Base-by-base conservation (phyloP, 441 rosid genomes). In the Kokia cookei region DNA sequence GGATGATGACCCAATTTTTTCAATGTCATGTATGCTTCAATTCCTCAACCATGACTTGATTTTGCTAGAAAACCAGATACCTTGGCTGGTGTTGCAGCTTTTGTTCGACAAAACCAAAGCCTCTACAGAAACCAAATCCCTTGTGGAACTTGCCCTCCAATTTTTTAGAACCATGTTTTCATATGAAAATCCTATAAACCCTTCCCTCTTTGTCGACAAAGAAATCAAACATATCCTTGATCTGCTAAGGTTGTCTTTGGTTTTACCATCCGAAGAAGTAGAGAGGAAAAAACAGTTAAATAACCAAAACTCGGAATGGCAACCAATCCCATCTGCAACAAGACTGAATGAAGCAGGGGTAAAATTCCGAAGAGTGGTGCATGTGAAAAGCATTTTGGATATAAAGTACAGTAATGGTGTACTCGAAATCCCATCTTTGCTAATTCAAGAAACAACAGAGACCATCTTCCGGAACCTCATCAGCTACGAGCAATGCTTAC, bases 401-500 rank as follows among this genome's bases (percentile, higher is more conserved):
- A 3, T 57, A 1, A 71, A 42, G 2, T 57, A 12, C 73, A 2
- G 74, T 32, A 59, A 32, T 2, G 67, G 76, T 9, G 61, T 32
- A n/a, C 62, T 72, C n/a, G 61, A 58, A 42, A 65, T 72, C 19
- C 76, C 76, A 11, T 19, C 65, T 27, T 64, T 71, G 22, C 17
- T 55, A 19, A 40, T 53, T 35, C 68, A 58, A 10, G 65, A 71
- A 7, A 70, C 73, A 3, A 70, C 32, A 1, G 62, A 54, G 10
- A 12, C 73, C 8, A 1, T 68, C 17, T 48, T 73, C 17, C 27
- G 74, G 2, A 84, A 84, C 71, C 65, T 84, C 59, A 80, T 82
- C 53, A 76, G 78, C 73, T 84, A 60, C 10, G 84, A 82, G 75
- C 82, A 82, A 26, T 76, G 81, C 53, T 74, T 2, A 8, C 82